Percentiles rank a stretch among this genome's conserved stretches.
Evolutionary conservation across 495 filamentous ascomycete species (phyloP).

Genomic region (Aspergillus biplanus): DNA sequence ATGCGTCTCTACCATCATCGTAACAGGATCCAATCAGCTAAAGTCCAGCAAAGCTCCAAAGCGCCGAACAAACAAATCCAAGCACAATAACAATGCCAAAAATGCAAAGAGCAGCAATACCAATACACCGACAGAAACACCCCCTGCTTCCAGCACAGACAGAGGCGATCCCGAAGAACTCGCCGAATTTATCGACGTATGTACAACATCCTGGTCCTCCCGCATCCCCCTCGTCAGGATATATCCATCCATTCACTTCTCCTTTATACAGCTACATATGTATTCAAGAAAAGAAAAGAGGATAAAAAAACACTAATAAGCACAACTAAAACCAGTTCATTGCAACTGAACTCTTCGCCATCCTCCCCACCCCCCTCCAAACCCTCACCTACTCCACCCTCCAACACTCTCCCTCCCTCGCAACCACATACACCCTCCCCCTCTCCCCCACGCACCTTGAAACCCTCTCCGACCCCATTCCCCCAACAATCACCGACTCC

Average conservation of each 20-base stretch:
- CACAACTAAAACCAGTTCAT: conserved; percentile 59
- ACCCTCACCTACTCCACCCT: conserved; percentile 61
- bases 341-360: conserved; percentile 65
- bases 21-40: conserved; percentile 53
- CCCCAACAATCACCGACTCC: conserved; percentile 58
- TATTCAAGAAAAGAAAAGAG: neutral
- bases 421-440: conserved; percentile 53
- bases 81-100: conserved; percentile 2
- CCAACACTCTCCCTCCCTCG: conserved; percentile 50
- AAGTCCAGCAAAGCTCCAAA: conserved; percentile 42
- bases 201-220: neutral
- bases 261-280: neutral
- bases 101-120: neutral
- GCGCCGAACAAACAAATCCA: conserved; percentile 48
- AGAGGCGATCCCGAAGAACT: conserved; percentile 65
- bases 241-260: neutral
- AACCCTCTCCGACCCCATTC: conserved; percentile 46
- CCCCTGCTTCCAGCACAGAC: conserved; percentile 4
- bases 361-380: conserved; percentile 62
- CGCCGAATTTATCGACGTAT: conserved; percentile 71
- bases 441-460: conserved; percentile 49
- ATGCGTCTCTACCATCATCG: conserved; percentile 60
- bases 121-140: neutral
- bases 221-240: neutral
- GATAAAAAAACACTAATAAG: neutral